These are phyloP conservation scores for Claviceps sp. DNA, from an alignment of 2,329 filamentous ascomycete species.

Conservation along the genomic window DNA sequence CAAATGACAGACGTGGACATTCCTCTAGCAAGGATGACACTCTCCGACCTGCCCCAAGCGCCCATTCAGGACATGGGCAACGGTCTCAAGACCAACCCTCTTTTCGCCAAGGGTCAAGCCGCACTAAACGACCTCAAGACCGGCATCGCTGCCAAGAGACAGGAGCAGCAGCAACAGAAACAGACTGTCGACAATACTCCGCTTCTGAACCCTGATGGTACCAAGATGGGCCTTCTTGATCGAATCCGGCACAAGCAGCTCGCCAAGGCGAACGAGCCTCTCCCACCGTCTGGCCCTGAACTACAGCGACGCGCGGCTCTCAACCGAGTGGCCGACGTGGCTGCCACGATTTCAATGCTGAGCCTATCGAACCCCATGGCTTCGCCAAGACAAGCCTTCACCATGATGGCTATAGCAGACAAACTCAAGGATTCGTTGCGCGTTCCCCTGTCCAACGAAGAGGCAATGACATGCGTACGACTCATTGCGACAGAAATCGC, in stretches of 20 bases:
- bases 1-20: constrained; percentile 20
- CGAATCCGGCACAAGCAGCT: constrained; percentile 60
- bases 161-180: constrained; percentile 29
- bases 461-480: constrained; percentile 35
- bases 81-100: constrained; percentile 33
- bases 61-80: constrained; percentile 19
- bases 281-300: constrained; percentile 42
- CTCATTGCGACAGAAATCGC: constrained; percentile 41
- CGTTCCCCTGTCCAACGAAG: constrained; percentile 38
- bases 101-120: constrained; percentile 53
- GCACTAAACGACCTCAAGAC: constrained; percentile 56
- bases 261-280: constrained; percentile 39
- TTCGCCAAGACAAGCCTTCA: constrained; percentile 49
- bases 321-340: constrained; percentile 54
- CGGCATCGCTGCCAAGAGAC: constrained; percentile 39
- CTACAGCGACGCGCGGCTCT: constrained; percentile 51
- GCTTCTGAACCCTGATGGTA: constrained; percentile 28
- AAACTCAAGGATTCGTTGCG: constrained; percentile 56
- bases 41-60: constrained; percentile 29
- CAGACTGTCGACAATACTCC: constrained; percentile 14
- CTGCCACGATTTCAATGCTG: constrained; percentile 54
- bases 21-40: constrained; percentile 41
- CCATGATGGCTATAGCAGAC: constrained; percentile 47
- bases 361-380: constrained; percentile 35
- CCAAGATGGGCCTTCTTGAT: constrained; percentile 57